phyloP scores from a whole-genome alignment of 192 early-diverging fungal species.

The Podila epigama region DNA sequence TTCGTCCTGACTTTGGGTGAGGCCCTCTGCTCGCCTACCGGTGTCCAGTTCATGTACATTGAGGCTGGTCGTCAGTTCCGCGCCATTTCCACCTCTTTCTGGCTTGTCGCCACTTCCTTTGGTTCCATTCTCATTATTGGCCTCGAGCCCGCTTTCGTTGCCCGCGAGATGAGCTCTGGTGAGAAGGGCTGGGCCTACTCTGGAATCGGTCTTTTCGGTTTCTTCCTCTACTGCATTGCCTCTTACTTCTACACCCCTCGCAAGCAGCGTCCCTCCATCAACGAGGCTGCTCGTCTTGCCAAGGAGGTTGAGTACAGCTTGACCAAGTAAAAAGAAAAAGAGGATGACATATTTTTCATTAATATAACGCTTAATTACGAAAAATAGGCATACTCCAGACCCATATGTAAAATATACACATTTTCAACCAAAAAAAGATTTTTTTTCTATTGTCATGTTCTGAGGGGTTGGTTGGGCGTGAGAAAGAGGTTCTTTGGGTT shows the following conservation, averaged over 20 bases:
- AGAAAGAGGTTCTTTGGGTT: too few relatives aligned
- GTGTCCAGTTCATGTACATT: conserved; percentile 71
- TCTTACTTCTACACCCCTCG: conserved; percentile 36
- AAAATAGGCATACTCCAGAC: too few relatives aligned
- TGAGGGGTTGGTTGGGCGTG: too few relatives aligned
- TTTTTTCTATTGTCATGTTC: too few relatives aligned
- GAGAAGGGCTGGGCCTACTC: conserved; percentile 35
- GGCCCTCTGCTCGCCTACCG: conserved; percentile 63
- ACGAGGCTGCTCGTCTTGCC: conserved; percentile 42
- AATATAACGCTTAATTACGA: too few relatives aligned
- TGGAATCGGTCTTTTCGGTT: conserved; percentile 42
- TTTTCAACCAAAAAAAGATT: too few relatives aligned
- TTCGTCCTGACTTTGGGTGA: conserved; percentile 66
- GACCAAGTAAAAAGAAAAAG: too few relatives aligned
- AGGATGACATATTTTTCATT: too few relatives aligned
- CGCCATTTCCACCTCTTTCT: conserved; percentile 62
- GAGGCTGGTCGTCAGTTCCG: conserved; percentile 70
- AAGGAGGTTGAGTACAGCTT: conserved; percentile 40
- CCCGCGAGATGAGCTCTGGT: background rate
- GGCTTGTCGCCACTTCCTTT: conserved; percentile 58
- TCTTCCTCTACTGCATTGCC: conserved; percentile 29
- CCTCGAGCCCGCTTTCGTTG: conserved; percentile 29
- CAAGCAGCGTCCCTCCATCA: conserved; percentile 41
- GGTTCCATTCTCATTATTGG: conserved; percentile 49
- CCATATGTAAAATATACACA: too few relatives aligned